Base-by-base conservation (phyloP, 495 filamentous ascomycete species). In the Penicillium coprophilum region DNA sequence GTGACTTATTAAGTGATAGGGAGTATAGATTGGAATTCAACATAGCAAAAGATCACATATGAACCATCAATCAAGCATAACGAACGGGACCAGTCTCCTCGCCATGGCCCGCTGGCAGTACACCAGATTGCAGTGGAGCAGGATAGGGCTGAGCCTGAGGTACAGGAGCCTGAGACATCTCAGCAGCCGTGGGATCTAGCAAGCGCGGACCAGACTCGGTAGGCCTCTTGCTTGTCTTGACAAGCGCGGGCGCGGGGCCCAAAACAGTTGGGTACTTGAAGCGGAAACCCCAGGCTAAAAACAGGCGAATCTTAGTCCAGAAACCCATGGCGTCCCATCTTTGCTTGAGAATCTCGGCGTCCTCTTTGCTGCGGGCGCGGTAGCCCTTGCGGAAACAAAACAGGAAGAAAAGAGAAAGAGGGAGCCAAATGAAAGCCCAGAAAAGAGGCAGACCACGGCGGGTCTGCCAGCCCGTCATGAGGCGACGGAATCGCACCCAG, bases 221-320 rank as follows among this genome's bases (percentile, higher is more conserved):
- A 4, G 70, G 68, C 34, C 53, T 40, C 57, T 71, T 71, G 38
- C 57, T 68, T 13, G 53, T 50, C 55, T 59, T 55, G 1, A 69
- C 72, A 6, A 57, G 54, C 7, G 67, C 50, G 13, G 71, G 71
- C 0, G 70, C 66, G 0, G 67, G 66, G 7, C 72, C 72, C 15
- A 75, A 61, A 19, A 73, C 60, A 23, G 62, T 50, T 28, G 72
- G 80, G 59, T 83, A 83, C 34, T 68, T 61, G 57, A 71, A 77
- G 3, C 75, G 61, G 67, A 83, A 82, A 0, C 79, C 80, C 71
- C 75, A 79, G 40, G 72, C 65, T 49, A 77, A 71, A 71, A 76
- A 83, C n/a, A 78, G 64, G 48, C 64, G 63, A 20, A 80, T 64
- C 50, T 74, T 72, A 2, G 59, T 67, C 41, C 72, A 60, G 39